Base-by-base conservation (phyloP, 345 rosid species). In the Crucihimalaya himalaica region DNA sequence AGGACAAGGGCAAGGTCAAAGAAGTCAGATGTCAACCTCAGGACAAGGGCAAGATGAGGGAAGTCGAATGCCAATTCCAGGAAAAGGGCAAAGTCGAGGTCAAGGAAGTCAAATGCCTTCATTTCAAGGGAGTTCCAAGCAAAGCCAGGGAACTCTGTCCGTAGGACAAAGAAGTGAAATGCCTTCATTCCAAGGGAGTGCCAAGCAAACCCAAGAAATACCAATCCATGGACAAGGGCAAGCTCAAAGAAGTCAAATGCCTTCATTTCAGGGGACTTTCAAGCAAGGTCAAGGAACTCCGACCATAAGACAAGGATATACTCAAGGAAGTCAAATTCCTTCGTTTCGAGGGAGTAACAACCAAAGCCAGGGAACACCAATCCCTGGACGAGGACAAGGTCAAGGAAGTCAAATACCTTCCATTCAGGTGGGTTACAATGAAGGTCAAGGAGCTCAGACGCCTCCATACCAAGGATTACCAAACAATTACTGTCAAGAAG, bases 361-460 rank as follows among this genome's bases (percentile, higher is more conserved):
- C 14, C 66, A 46, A 55, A 27, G 25, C 7, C 72, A 66, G 13
- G 59, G 52, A 66, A 27, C 45, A 21, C 53, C 35, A 37, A 37
- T 28, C 47, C 23, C 4, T 37, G 62, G 28, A 71, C 70, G 56
- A 76, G 73, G 80, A 47, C 18, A 69, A 37, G 68, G 66, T 57
- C 79, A 75, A 52, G 78, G 76, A 69, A 82, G 78, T 57, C 81
- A 81, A 6, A 37, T 57, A 59, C 78, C 83, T 16, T 47, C 83
- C 2, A 53, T 66, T 63, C 83, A 81, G 78, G 81, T 82, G 19
- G 70, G 68, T 47, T 75, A 73, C 50, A 78, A 68, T 77, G 91
- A 73, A 74, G 84, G 70, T 61, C 93, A 77, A 70, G 85, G 75
- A 59, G 67, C 62, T 58, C 80, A 75, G 62, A 73, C 50, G 63